Evolutionary conservation across 345 rosid species (phyloP), one percentile per base, ranked within the genome.

Genomic region (Iberis pinnata): DNA sequence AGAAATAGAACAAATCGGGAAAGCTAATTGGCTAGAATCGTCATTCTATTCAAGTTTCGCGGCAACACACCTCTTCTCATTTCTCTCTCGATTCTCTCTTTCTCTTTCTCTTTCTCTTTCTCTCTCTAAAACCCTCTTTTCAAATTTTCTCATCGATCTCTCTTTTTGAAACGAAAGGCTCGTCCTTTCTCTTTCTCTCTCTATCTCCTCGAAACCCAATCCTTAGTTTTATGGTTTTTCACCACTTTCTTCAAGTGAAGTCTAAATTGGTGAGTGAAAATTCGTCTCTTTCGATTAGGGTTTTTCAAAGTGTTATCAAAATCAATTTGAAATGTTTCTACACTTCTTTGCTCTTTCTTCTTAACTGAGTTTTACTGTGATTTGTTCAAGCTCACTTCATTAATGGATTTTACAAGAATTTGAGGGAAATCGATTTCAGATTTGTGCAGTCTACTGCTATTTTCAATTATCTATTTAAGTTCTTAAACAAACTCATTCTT

Each of bases 31-130:
- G 33, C 10, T 29, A 7, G 36, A 32, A 19, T 26, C 12, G 59
- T 69, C 75, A 50, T 70, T 73, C 42, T 76, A 73, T 84, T 84
- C 86, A 84, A 85, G 95, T 85, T 85, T 85, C 89, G 87, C 89
- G 95, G 95, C 84, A 85, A 82, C 69, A 49, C 63, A 61, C 24
- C 20, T 42, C 9, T 49, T 61, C 60, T 63, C 35, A 26, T 22
- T 15, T 9, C 11, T 9, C 18, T 43, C 32, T 60, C 9, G 25
- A n/a, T 25, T 18, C 19, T 25, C 17, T 60, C 41, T 58, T 61
- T 55, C 60, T 39, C 40, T 12, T 22, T 17, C 9, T 63, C 25
- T 22, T 17, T 19, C 24, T 43, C 10, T 29, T 29, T 56, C 36
- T 70, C 67, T 61, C 33, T 47, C 37, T 43, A 47, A 66, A 46